Percentiles rank a stretch among this genome's conserved stretches.
phyloP scores from a whole-genome alignment of 2,329 filamentous ascomycete genomes.

The Colletotrichum noveboracense region DNA sequence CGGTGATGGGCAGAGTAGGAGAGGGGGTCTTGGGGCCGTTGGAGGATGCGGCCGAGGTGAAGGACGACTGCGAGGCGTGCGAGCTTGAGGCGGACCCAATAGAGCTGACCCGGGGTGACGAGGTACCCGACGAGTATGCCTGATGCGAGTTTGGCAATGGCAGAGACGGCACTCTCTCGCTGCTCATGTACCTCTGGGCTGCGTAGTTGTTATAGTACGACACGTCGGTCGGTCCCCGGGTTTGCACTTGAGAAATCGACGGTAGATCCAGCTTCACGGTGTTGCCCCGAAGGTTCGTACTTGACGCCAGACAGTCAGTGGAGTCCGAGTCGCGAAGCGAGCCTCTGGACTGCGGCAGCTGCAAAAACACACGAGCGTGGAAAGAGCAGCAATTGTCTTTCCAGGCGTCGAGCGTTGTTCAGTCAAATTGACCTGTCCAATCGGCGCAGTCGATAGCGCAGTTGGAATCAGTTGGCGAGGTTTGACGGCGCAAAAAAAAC shows the following conservation, averaged over 20 bases:
- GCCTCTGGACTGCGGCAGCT: neutral
- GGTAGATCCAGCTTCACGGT: constrained; percentile 95
- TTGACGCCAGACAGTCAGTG: neutral
- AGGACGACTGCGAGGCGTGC: constrained; percentile 60
- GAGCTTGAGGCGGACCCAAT: constrained; percentile 66
- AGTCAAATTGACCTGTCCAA: neutral
- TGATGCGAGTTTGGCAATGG: constrained; percentile 73
- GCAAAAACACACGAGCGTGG: neutral
- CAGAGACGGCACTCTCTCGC: constrained; percentile 75
- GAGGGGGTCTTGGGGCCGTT: constrained; percentile 80
- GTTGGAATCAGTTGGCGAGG: neutral
- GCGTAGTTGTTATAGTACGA: constrained; percentile 73
- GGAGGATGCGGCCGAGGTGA: constrained; percentile 59
- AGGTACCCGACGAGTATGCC: constrained; percentile 73
- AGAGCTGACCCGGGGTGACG: constrained; percentile 78
- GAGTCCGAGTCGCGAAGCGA: neutral
- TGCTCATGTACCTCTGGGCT: constrained; percentile 67
- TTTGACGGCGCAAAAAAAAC: neutral
- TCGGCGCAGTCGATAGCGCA: neutral
- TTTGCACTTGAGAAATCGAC: constrained; percentile 82
- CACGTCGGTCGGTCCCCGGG: constrained; percentile 76
- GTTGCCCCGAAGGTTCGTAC: constrained; percentile 43
- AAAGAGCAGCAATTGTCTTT: neutral
- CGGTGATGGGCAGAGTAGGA: constrained; percentile 64
- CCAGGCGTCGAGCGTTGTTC: neutral